phyloP scores from a whole-genome alignment of 257 asterid species.

The Nicotiana attenuata region DNA sequence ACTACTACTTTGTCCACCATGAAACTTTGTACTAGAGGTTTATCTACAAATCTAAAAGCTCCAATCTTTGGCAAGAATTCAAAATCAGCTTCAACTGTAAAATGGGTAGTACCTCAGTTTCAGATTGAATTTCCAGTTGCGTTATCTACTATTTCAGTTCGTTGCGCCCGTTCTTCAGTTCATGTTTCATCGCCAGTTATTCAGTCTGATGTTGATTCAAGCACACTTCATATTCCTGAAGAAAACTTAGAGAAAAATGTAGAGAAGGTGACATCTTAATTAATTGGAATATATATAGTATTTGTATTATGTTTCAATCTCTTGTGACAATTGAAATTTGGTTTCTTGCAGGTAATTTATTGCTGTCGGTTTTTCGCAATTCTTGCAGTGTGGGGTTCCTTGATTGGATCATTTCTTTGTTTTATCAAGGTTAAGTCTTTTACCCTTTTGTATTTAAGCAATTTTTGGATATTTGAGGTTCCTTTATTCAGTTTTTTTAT shows the following conservation, averaged over 20 bases:
- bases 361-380: constrained; percentile 85
- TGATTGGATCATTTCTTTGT: constrained; percentile 83
- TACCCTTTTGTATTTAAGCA: not conserved
- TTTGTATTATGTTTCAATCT: not conserved
- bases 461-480: not conserved
- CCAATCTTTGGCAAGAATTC: constrained; percentile 15
- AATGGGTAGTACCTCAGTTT: constrained; percentile 29
- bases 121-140: not conserved
- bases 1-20: not conserved
- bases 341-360: constrained; percentile 55
- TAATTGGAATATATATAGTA: too few species aligned
- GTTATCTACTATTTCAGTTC: constrained; percentile 8
- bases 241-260: constrained; percentile 39
- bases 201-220: not conserved
- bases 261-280: constrained; percentile 51
- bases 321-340: not conserved
- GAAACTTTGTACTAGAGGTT: not conserved
- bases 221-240: not conserved
- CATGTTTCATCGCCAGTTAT: constrained; percentile 25
- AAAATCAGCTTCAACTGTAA: constrained; percentile 25
- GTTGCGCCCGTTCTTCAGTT: constrained; percentile 3
- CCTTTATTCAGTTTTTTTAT: not conserved
- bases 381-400: constrained; percentile 90
- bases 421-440: constrained; percentile 17
- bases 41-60: not conserved